Evolutionary conservation across 805 yeast genomes (phyloP).

Genomic region (Wickerhamomyces rabaulensis): DNA sequence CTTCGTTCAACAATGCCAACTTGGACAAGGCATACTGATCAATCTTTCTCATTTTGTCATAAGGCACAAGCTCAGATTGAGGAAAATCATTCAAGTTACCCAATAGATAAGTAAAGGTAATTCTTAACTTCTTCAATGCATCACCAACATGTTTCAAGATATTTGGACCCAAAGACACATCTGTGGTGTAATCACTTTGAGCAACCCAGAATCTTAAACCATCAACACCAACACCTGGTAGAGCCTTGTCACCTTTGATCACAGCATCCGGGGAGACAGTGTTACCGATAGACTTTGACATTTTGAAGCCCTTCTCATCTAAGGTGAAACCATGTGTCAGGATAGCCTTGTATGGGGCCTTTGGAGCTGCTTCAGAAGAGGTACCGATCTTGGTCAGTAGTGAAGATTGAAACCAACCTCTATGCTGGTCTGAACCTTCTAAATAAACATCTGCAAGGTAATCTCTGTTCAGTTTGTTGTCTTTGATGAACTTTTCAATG

Average conservation of each 20-base stretch:
- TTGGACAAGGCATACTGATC: slow-evolving; percentile 64
- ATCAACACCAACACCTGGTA: slow-evolving; percentile 69
- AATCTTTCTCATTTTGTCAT: slow-evolving; percentile 35
- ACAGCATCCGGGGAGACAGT: slow-evolving; percentile 64
- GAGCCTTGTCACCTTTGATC: slow-evolving; percentile 51
- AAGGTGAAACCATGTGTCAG: slow-evolving; percentile 92
- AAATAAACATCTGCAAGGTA: slow-evolving; percentile 75
- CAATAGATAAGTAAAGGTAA: slow-evolving; percentile 73
- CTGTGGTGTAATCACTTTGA: slow-evolving; percentile 78
- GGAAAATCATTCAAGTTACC: slow-evolving; percentile 62
- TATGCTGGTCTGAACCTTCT: slow-evolving; percentile 97
- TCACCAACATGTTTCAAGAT: slow-evolving; percentile 75
- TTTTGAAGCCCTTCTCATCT: slow-evolving; percentile 80
- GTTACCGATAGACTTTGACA: slow-evolving; percentile 93
- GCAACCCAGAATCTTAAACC: slow-evolving; percentile 91
- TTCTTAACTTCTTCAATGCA: slow-evolving; percentile 71
- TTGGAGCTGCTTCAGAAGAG: slow-evolving; percentile 16
- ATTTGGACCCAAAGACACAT: slow-evolving; percentile 68
- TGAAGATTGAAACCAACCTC: slow-evolving; percentile 99
- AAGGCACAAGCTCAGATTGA: slow-evolving; percentile 29
- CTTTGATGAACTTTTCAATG: slow-evolving; percentile 34
- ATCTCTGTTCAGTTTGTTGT: slow-evolving; percentile 32
- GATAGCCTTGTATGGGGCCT: slow-evolving; percentile 66
- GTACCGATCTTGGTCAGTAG: slow-evolving; percentile 68
- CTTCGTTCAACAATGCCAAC: slow-evolving; percentile 40